Percentiles rank a stretch among this genome's conserved stretches.
Evolutionary conservation across 208 protist genomes (phyloP).

Genomic region (Acanthamoeba triangularis): DNA sequence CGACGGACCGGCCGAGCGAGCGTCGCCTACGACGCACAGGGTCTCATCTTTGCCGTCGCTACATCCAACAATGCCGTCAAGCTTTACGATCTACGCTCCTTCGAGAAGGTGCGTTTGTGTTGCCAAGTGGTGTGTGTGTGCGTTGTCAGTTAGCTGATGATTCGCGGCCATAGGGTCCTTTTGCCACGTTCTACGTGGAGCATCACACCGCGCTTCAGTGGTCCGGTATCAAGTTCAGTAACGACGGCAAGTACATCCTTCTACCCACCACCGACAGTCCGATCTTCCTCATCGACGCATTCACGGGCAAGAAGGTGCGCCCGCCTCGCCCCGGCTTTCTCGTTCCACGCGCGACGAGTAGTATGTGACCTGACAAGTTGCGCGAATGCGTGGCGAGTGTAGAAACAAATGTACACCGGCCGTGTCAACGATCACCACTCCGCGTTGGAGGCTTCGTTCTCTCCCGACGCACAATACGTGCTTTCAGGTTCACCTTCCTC

Average conservation of each 20-base stretch:
- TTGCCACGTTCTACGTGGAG: slow-evolving; percentile 75
- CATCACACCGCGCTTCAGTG: slow-evolving; percentile 63
- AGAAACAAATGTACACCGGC: slow-evolving; percentile 77
- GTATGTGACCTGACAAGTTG: no score
- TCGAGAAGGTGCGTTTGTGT: slow-evolving; percentile 72
- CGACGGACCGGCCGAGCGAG: neutral
- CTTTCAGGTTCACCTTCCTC: slow-evolving; percentile 11
- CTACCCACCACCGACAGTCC: slow-evolving; percentile 76
- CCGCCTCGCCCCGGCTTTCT: neutral
- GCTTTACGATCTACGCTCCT: slow-evolving; percentile 85
- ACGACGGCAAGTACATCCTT: slow-evolving; percentile 86
- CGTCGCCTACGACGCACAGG: slow-evolving; percentile 87
- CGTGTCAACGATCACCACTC: slow-evolving; percentile 78
- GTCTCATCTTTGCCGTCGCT: slow-evolving; percentile 83
- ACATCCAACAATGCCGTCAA: slow-evolving; percentile 78
- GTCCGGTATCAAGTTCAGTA: slow-evolving; percentile 82
- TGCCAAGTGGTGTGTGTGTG: no score
- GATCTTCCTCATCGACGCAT: slow-evolving; percentile 85
- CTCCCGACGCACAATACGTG: slow-evolving; percentile 84
- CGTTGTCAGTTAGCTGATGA: no score
- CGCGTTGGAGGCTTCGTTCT: slow-evolving; percentile 84
- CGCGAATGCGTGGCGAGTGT: no score
- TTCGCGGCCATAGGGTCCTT: no score
- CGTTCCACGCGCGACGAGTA: no score
- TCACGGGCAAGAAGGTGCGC: slow-evolving; percentile 77